Conservation (phyloP, 2,329 filamentous ascomycete species). For the Talaromyces sp. region DNA sequence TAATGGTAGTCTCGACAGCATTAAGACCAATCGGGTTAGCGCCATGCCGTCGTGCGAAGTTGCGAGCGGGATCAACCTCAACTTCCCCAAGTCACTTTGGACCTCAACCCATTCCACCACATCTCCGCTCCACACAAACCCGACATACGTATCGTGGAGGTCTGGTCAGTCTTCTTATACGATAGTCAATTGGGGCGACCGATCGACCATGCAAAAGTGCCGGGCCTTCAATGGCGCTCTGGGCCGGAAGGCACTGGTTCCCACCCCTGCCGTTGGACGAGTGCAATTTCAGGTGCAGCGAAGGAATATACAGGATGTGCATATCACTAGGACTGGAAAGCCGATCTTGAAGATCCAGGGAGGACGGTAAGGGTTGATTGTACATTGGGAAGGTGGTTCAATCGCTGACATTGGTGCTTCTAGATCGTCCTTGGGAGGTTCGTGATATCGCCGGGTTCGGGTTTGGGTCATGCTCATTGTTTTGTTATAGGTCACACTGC, state of each 20-base stretch:
- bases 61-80: slow-evolving; percentile 13
- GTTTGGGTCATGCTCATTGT: slow-evolving; percentile 23
- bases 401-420: slow-evolving; percentile 16
- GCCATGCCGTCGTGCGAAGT: slow-evolving; percentile 2
- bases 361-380: slow-evolving; percentile 63
- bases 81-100: not conserved
- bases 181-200: slow-evolving; percentile 18
- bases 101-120: slow-evolving; percentile 6
- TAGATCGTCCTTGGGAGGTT: slow-evolving; percentile 85
- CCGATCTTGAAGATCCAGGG: slow-evolving; percentile 84
- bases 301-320: slow-evolving; percentile 67
- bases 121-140: slow-evolving; percentile 12
- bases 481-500: slow-evolving; percentile 76
- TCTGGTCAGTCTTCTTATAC: slow-evolving; percentile 14
- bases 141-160: slow-evolving; percentile 12
- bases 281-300: slow-evolving; percentile 40
- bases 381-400: slow-evolving; percentile 15
- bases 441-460: slow-evolving; percentile 20
- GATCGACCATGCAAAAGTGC: slow-evolving; percentile 44
- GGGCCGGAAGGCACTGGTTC: slow-evolving; percentile 34
- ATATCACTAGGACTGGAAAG: slow-evolving; percentile 93
- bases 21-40: slow-evolving; percentile 12
- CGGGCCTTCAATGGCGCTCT: slow-evolving; percentile 40
- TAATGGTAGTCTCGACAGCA: too few relatives aligned
- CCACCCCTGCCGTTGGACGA: slow-evolving; percentile 26